Conservation (phyloP, 2,329 filamentous ascomycete species). For the Biscogniauxia marginata region DNA sequence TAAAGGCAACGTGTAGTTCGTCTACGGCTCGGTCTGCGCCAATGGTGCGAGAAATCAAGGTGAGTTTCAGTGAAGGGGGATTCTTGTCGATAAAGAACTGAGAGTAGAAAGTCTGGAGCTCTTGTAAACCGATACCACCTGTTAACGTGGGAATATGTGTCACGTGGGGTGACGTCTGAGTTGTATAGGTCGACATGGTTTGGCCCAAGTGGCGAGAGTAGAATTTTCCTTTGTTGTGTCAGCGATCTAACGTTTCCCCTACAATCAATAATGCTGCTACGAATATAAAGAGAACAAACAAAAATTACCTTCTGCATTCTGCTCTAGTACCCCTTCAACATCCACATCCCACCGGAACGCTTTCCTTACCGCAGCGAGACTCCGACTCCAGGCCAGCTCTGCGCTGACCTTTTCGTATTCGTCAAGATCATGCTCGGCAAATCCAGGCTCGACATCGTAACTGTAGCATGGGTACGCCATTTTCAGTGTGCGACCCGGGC, state of each 20-base stretch:
- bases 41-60: constrained; percentile 63
- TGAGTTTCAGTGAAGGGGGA: constrained; percentile 57
- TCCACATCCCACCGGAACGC: constrained; percentile 65
- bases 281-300: neutral
- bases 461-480: constrained; percentile 41
- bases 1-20: constrained; percentile 59
- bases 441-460: constrained; percentile 57
- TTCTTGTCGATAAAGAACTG: constrained; percentile 64
- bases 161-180: constrained; percentile 64
- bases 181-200: constrained; percentile 59
- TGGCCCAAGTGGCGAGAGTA: constrained; percentile 54
- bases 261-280: neutral
- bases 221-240: constrained; percentile 45
- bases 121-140: constrained; percentile 60
- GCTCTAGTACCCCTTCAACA: constrained; percentile 63
- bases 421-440: constrained; percentile 69
- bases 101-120: constrained; percentile 62
- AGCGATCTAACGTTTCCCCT: neutral
- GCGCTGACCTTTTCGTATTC: constrained; percentile 64
- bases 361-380: constrained; percentile 55
- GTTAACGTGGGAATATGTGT: constrained; percentile 66
- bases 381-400: constrained; percentile 68
- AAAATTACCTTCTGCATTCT: constrained; percentile 59
- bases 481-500: constrained; percentile 36
- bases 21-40: constrained; percentile 64